Base-by-base conservation (phyloP, 1,284 basidiomycete species). In the Ustilago xerochloae region DNA sequence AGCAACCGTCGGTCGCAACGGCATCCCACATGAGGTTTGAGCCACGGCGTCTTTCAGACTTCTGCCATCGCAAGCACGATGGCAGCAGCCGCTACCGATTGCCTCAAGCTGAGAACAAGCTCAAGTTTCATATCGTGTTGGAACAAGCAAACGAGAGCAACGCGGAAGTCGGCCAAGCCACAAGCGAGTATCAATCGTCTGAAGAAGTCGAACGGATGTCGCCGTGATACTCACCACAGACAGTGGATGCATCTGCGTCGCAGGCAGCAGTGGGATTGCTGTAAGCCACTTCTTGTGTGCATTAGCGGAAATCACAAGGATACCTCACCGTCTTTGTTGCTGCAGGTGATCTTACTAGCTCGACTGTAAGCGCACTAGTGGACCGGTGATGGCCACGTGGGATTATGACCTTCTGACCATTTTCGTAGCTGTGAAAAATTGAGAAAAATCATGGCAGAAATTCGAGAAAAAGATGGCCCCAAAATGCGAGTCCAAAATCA, bases 401-500 rank as follows among this genome's bases (percentile, higher is more conserved):
- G 26, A 9, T 18, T 2, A 24, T 6, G 13, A 8, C 4, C 13
- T 6, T 20, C 12, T 24, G 41, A 43, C 22, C n/a, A 24, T 24
- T 15, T 43, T 0, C 20, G 22, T 7, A 43, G 22, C 41, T 43
- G 41, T 28, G 22, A 43, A 43, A n/a, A 43, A 43, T n/a, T n/a
- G 26, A 43, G 1, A 13, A 43, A 26, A 43, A 12, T 3, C 16
- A 15, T 9, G 9, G 9, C 2, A 30, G 48, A 54, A 55, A 47
- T 20, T 15, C 2, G 18, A 15, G 2, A 29, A 54, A 57, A 62
- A 48, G 29, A n/a, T 18, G 13, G 43, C 26, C 18, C 6, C 5
- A 43, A 58, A 43, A 57, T n/a, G 18, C 10, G 4, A 8, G 30
- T 22, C 20, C 47, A 61, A 61, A 60, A 45, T 4, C 5, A 13